A percentile compares a stretch with the other conserved stretches of the same genome.
Evolutionary conservation across 1,284 basidiomycete species (phyloP).

Genomic region (Cutaneotrichosporon cavernicola): DNA sequence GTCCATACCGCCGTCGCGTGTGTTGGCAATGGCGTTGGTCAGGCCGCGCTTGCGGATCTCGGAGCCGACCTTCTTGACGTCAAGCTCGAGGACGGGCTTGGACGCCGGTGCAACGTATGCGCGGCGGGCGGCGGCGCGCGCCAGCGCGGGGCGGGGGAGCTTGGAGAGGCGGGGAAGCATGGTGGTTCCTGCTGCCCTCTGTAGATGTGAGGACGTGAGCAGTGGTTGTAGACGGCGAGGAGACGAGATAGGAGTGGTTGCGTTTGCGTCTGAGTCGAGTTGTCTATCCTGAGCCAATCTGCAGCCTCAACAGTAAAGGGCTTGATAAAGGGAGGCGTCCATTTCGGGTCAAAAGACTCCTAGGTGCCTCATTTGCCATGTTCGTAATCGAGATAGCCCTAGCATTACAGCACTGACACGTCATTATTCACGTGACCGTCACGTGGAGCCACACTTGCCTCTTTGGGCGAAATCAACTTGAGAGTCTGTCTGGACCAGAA

Average conservation of each 20-base stretch:
- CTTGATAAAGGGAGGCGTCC: neutral
- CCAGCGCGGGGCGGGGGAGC: slow-evolving; percentile 27
- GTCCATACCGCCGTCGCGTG: slow-evolving; percentile 51
- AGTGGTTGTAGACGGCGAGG: slow-evolving; percentile 5
- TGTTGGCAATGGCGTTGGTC: slow-evolving; percentile 32
- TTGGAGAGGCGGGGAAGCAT: slow-evolving; percentile 42
- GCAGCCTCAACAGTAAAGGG: neutral
- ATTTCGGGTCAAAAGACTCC: neutral
- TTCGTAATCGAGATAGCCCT: neutral
- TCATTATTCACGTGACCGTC: slow-evolving; percentile 7
- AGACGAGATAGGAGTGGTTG: slow-evolving; percentile 5
- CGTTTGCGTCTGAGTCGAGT: slow-evolving; percentile 8
- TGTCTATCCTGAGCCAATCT: neutral
- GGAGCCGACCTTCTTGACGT: slow-evolving; percentile 46
- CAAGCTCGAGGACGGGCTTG: slow-evolving; percentile 49
- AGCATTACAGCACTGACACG: slow-evolving; percentile 2
- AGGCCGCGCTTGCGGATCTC: slow-evolving; percentile 52
- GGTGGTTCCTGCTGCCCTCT: slow-evolving; percentile 19
- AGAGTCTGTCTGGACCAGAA: neutral
- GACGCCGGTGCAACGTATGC: slow-evolving; percentile 35
- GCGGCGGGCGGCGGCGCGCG: slow-evolving; percentile 22
- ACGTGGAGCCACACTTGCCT: neutral
- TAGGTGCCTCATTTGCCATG: neutral
- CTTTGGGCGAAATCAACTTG: slow-evolving; percentile 10
- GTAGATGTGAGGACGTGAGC: slow-evolving; percentile 3